Percentiles rank a stretch among this genome's conserved stretches.
Conservation (phyloP, 805 yeast species). For the Citeromyces matritensis region DNA sequence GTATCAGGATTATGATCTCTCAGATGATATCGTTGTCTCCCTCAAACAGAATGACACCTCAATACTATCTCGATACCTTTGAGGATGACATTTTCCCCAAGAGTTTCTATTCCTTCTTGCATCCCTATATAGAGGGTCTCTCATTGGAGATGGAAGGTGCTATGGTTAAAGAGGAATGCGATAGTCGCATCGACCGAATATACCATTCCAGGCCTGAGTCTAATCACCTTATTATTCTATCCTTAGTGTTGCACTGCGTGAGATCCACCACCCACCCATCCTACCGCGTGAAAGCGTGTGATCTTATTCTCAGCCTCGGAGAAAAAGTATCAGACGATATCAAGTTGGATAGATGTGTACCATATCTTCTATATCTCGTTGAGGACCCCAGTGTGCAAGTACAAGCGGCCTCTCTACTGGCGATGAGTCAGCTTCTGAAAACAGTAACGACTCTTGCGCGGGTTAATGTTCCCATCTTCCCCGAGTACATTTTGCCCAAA, state of each 20-base stretch:
- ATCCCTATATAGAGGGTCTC: conserved; percentile 44
- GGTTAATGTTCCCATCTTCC: conserved; percentile 60
- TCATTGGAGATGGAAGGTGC: conserved; percentile 5
- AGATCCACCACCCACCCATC: conserved; percentile 45
- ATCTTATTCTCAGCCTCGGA: conserved; percentile 58
- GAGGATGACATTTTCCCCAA: conserved; percentile 44
- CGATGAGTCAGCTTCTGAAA: conserved; percentile 51
- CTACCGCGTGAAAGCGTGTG: conserved; percentile 56
- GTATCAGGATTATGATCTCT: conserved; percentile 37
- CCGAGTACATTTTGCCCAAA: conserved; percentile 73
- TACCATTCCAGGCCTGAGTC: conserved; percentile 36
- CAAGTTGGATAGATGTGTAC: conserved; percentile 74
- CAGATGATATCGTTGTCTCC: conserved; percentile 60
- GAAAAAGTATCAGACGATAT: conserved; percentile 71
- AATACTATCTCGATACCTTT: conserved; percentile 33
- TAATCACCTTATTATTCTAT: conserved; percentile 41
- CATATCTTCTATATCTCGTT: conserved; percentile 58
- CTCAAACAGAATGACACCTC: conserved; percentile 35
- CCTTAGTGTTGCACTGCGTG: conserved; percentile 41
- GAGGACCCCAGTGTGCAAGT: conserved; percentile 57
- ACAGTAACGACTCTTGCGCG: conserved; percentile 56
- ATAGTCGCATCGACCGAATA: conserved; percentile 42
- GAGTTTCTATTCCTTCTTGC: conserved; percentile 52
- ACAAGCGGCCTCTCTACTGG: conserved; percentile 47
- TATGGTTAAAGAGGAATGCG: conserved; percentile 23